Evolutionary conservation across 306 rosid genomes (phyloP), one percentile per base, ranked within the genome.

Genomic region (Argentina anserina): DNA sequence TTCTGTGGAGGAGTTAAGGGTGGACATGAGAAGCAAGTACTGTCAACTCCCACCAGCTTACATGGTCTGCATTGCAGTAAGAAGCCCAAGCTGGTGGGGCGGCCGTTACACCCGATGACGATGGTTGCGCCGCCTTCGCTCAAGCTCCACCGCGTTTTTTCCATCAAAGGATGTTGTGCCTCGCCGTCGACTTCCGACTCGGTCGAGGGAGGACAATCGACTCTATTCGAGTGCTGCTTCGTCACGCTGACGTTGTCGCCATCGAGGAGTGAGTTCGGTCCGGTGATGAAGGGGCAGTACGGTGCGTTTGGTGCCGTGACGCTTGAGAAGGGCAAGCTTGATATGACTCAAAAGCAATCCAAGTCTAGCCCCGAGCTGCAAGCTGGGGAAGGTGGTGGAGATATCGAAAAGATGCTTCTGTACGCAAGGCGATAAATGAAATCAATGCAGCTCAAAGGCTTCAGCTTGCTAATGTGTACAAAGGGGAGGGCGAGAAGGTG

Each of bases 371-470:
- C 96, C 15, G 90, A 94, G 99, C 90, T 77, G 96, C 89, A 29
- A 9, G 81, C 2, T 69, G 99, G 99, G 75, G 99, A 97, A 83
- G 96, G 97, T 29, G 89, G 97, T 33, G 99, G 99, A 74, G 87
- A 74, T 84, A 90, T 88, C 75, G 99, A 97, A 76, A 95, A 95
- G 88, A 91, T n/a, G n/a, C n/a, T n/a, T n/a, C n/a, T n/a, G n/a
- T n/a, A n/a, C n/a, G n/a, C n/a, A n/a, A n/a, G n/a, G n/a, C n/a
- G n/a, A n/a, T n/a, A n/a, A n/a, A n/a, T n/a, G n/a, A n/a, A n/a
- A n/a, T n/a, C n/a, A n/a, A n/a, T n/a, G n/a, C n/a, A n/a, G n/a
- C n/a, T n/a, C n/a, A n/a, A n/a, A n/a, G n/a, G n/a, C n/a, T n/a
- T n/a, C n/a, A n/a, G n/a, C n/a, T n/a, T n/a, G n/a, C n/a, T n/a